Conservation (phyloP, 2,329 filamentous ascomycete species). For the Aspergillus terreus region DNA sequence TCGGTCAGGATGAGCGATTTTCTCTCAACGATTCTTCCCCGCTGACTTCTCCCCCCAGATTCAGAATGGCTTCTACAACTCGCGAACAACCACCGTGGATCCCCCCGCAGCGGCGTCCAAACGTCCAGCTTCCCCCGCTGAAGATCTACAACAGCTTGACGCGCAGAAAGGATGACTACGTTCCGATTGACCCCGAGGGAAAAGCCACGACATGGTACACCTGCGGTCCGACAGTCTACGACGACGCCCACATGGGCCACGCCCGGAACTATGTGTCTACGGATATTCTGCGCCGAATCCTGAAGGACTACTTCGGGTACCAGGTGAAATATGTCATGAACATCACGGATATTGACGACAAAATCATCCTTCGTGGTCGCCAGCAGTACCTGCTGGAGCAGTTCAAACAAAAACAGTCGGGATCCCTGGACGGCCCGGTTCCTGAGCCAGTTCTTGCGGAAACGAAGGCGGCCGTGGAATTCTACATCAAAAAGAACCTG, state of each 20-base stretch:
- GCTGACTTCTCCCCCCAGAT: not conserved
- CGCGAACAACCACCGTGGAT: slow-evolving; percentile 45
- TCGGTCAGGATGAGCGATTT: not conserved
- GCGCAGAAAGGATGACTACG: slow-evolving; percentile 68
- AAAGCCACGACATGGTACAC: slow-evolving; percentile 79
- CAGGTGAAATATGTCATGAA: slow-evolving; percentile 88
- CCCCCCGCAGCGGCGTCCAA: slow-evolving; percentile 26
- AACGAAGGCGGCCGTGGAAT: not conserved
- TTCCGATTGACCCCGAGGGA: slow-evolving; percentile 64
- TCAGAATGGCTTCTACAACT: slow-evolving; percentile 2
- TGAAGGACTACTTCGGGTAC: slow-evolving; percentile 79
- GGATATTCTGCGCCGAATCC: slow-evolving; percentile 79
- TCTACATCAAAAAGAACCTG: slow-evolving; percentile 62
- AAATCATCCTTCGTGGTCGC: slow-evolving; percentile 30
- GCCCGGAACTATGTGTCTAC: slow-evolving; percentile 88
- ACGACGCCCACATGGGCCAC: slow-evolving; percentile 77
- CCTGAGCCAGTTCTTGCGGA: not conserved
- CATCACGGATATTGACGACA: slow-evolving; percentile 80
- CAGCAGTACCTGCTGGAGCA: slow-evolving; percentile 31
- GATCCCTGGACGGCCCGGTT: not conserved
- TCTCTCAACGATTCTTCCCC: not conserved
- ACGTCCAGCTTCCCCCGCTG: slow-evolving; percentile 50
- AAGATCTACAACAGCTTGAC: slow-evolving; percentile 80
- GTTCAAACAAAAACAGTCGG: slow-evolving; percentile 5
- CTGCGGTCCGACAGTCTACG: slow-evolving; percentile 83